Base-by-base conservation (phyloP, 164 flowering plant genomes). In the Sextonia rubra region DNA sequence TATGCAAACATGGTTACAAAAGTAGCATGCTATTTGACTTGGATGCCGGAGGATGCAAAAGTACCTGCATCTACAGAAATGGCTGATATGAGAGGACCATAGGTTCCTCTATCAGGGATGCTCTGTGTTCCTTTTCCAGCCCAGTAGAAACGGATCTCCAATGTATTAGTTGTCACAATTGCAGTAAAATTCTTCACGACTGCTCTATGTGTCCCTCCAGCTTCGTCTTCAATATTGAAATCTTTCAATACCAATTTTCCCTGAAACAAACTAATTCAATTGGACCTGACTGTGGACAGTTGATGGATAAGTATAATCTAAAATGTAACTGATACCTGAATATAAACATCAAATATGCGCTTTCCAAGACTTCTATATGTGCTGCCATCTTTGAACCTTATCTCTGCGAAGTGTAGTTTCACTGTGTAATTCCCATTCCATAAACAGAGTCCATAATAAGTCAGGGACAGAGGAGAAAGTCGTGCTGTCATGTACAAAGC, bases 371-470 rank as follows among this genome's bases (percentile, higher is more conserved):
- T 86, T 32, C 60, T 71, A 74, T 71, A 89, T 15, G 82, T 81
- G 14, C 76, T 66, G 75, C 80, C 85, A 78, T 75, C 60, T 6
- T 87, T 82, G 70, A 87, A 91, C 61, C 68, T 69, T 60, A 84
- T 89, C 74, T 91, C 96, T 1, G 93, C 87, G 77, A 91, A 91
- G 56, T 89, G 88, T 12, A 91, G 89, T 22, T 68, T 74, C 4
- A 91, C 85, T 0, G 83, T 84, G 81, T 89, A 91, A 74, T 75
- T 83, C 60, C 90, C 92, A 60, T 85, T 84, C 55, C 22, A 64
- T 64, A 91, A 55, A 68, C 96, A 91, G 62, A 80, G 78, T 1
- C 84, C 90, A 76, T 89, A 91, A 66, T 89, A 90, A 27, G 88
- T 81, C 44, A 90, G 81, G 25, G 92, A 85, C 23, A 80, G 47